A percentile compares a stretch with the other conserved stretches of the same genome.
These are phyloP conservation scores for Chernovozyma sophiae-reginae DNA, from an alignment of 1,139 yeast species.

Conservation along the genomic window DNA sequence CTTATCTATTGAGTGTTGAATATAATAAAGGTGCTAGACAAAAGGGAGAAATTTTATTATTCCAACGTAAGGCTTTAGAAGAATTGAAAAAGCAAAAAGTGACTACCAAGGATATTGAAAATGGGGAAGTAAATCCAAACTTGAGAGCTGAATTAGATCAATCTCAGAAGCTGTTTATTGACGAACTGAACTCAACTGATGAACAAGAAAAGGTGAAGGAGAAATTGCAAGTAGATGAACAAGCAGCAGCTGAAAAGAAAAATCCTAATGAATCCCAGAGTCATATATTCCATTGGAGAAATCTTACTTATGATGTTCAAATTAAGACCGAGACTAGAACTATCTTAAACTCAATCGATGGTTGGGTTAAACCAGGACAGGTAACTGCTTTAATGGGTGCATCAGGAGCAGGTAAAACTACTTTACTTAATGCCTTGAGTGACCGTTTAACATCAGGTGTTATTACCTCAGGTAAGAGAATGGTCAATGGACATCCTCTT, in stretches of 20 bases:
- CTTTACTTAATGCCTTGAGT: constrained; percentile 67
- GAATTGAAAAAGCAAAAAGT: constrained; percentile 19
- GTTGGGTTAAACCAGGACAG: constrained; percentile 71
- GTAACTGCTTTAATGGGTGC: constrained; percentile 66
- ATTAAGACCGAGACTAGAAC: constrained; percentile 62
- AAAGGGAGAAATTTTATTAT: constrained; percentile 77
- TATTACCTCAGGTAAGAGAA: constrained; percentile 64
- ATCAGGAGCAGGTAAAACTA: constrained; percentile 86
- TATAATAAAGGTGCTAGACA: constrained; percentile 70
- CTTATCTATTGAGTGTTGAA: constrained; percentile 59
- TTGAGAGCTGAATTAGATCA: not conserved
- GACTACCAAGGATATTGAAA: constrained; percentile 7
- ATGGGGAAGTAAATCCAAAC: constrained; percentile 3
- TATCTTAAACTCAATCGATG: constrained; percentile 67
- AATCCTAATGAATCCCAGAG: constrained; percentile 14
- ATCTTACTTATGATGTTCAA: constrained; percentile 69
- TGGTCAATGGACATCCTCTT: constrained; percentile 67
- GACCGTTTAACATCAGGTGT: constrained; percentile 78
- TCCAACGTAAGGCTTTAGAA: constrained; percentile 36
- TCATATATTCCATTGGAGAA: constrained; percentile 75
- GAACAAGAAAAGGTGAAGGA: constrained; percentile 4
- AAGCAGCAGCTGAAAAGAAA: constrained; percentile 2
- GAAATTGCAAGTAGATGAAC: not conserved
- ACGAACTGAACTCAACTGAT: constrained; percentile 8
- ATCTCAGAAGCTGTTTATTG: constrained; percentile 26